Evolutionary conservation across 1,284 basidiomycete species (phyloP), one percentile per base, ranked within the genome.

Genomic region (Ceratorhiza oryzae-sativae): DNA sequence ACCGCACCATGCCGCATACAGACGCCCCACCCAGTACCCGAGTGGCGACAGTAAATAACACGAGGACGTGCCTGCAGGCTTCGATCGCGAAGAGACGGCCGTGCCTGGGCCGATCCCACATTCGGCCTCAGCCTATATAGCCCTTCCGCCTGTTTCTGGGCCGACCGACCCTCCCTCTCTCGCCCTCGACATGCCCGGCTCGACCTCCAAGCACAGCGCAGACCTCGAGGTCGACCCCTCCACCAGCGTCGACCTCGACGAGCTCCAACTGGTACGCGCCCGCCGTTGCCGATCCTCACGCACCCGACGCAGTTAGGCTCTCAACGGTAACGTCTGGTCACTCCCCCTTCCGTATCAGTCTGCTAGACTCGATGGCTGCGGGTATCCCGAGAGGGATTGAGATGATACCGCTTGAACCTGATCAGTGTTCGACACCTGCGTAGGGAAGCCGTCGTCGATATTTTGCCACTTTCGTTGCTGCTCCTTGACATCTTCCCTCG

Each of bases 331-430:
- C 18, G 79, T 79, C 78, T 75, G 90, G 90, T 92, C 92, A 91
- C 84, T 87, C 60, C 62, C 46, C 86, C 87, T 89, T 60, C 61
- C 53, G 63, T 68, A 67, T 65, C 68, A 72, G 60, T 71, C 56
- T 53, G 25, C 18, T 34, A 39, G 51, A 63, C 65, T 74, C 71
- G 87, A 86, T 75, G 91, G 91, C 91, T 93, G 89, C 91, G 91
- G 91, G 91, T 93, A 93, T 91, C 90, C 85, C 73, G 75, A 75
- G 81, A 71, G 71, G 86, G 90, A 82, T 93, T 94, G 92, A 94
- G 93, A 94, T 90, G 75, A 93, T 87, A 94, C 92, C 92, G 92
- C 89, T 87, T 82, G 91, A 93, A 94, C 92, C 91, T 94, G 93
- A 92, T 86, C 90, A 93, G 92, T 86, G 90, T 88, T 92, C 87